Base-by-base conservation (phyloP, 2,329 filamentous ascomycete genomes). In the Drechslerella coelobrocha region DNA sequence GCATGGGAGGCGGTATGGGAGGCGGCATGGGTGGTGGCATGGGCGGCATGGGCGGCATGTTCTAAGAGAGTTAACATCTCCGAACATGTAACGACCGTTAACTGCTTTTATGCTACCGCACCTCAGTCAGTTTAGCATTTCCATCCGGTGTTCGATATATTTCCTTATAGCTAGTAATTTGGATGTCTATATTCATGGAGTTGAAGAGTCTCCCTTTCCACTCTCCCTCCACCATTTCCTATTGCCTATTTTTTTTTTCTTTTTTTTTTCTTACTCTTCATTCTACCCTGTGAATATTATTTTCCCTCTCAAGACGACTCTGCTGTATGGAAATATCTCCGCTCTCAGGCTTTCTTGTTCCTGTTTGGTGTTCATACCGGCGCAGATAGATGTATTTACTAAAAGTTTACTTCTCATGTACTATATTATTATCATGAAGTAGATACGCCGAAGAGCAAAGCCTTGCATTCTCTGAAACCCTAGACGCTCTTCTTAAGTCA, bases 11-110 rank as follows among this genome's bases (percentile, higher is more conserved):
- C 73, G 82, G 82, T 57, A 83, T 82, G 37, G 84, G 83, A 80
- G 84, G 84, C 54, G 85, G 86, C 73, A 89, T 88, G 84, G 83
- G 83, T 39, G 82, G 56, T 6, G 56, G 56, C 10, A 61, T 61
- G 56, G 86, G 86, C 51, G 87, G 85, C 73, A 87, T 87, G 84
- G 81, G 81, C 41, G 81, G 81, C 50, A 75, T 75, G 65, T 85
- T 85, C 81, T 85, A 84, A 82, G 76, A 77, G 72, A 73, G 19
- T 50, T 34, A 50, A 6, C 34, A 12, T 24, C 27, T 29, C 27
- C 29, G 43, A 56, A 31, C 31, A 10, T 19, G 47, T 45, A 29
- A 37, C 8, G 10, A 26, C 50, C 17, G 6, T 34, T 17, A 14
- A 27, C 3, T 7, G 14, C 19, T 59, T 34, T 26, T 21, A 29